phyloP scores from a whole-genome alignment of 306 rosid genomes.

The Boehmeria nivea region DNA sequence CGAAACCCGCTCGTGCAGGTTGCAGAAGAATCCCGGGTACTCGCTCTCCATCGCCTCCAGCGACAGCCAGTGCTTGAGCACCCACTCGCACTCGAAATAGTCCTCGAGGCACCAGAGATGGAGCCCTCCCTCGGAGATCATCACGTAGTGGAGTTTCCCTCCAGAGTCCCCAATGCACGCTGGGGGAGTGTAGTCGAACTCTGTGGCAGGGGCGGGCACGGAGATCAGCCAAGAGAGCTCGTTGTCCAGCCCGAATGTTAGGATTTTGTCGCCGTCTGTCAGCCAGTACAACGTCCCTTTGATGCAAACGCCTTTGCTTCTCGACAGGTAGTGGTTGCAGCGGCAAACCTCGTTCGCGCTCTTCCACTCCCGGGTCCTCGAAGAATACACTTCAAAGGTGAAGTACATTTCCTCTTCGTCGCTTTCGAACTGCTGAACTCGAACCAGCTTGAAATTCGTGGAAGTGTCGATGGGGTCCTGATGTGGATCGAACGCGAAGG shows the following conservation, averaged over 20 bases:
- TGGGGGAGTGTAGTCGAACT: slow-evolving; percentile 28
- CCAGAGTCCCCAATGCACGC: slow-evolving; percentile 56
- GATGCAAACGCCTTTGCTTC: slow-evolving; percentile 33
- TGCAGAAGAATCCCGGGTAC: slow-evolving; percentile 26
- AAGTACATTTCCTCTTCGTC: slow-evolving; percentile 18
- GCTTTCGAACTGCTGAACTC: slow-evolving; percentile 19
- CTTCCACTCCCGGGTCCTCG: slow-evolving; percentile 39
- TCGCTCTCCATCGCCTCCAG: slow-evolving; percentile 42
- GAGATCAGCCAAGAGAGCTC: slow-evolving; percentile 44
- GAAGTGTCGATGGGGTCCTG: slow-evolving; percentile 12
- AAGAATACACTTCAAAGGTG: slow-evolving; percentile 43
- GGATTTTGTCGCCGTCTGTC: slow-evolving; percentile 37
- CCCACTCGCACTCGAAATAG: slow-evolving; percentile 47
- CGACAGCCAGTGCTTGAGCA: slow-evolving; percentile 22
- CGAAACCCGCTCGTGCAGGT: slow-evolving; percentile 29
- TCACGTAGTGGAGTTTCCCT: slow-evolving; percentile 40
- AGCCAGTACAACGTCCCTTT: slow-evolving; percentile 50
- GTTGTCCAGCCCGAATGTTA: slow-evolving; percentile 43
- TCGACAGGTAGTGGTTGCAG: slow-evolving; percentile 18
- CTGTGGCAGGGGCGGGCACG: slow-evolving; percentile 31
- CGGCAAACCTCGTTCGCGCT: slow-evolving; percentile 36
- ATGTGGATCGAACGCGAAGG: slow-evolving; percentile 37
- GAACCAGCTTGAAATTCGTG: slow-evolving; percentile 36
- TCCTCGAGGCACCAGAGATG: slow-evolving; percentile 57
- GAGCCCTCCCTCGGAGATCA: slow-evolving; percentile 50